Conservation (phyloP, 176 grass and related monocot species). For the Pontederia paniculata region DNA sequence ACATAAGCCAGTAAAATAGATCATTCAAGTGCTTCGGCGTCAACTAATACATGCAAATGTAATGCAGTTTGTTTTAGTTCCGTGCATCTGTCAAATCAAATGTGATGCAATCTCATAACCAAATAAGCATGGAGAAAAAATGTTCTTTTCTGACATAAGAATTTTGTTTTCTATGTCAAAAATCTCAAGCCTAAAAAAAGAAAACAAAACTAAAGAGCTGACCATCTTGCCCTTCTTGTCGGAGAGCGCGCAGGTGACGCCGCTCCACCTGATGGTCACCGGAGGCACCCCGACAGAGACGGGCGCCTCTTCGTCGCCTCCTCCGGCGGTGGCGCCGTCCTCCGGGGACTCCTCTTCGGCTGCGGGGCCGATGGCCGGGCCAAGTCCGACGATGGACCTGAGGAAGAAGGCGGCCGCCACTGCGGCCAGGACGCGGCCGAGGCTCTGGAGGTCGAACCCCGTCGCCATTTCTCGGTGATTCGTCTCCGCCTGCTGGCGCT, state of each 20-base stretch:
- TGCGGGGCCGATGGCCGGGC: slow-evolving; percentile 37
- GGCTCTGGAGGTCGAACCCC: slow-evolving; percentile 38
- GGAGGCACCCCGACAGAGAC: slow-evolving; percentile 25
- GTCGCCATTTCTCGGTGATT: background rate
- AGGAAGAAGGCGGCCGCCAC: slow-evolving; percentile 68
- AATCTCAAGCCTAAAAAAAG: no score
- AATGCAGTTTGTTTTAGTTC: background rate
- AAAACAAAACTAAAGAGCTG: background rate
- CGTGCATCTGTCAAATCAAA: no score
- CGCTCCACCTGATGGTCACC: slow-evolving; percentile 55
- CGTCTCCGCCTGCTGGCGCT: background rate
- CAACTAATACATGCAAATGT: background rate
- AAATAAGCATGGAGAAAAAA: no score
- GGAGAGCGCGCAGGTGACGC: slow-evolving; percentile 64
- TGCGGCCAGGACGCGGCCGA: slow-evolving; percentile 69
- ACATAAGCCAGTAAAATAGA: no score
- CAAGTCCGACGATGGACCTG: slow-evolving; percentile 40
- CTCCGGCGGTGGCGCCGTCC: slow-evolving; percentile 13
- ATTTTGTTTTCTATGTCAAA: no score
- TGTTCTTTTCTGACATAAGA: no score
- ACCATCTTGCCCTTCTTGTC: slow-evolving; percentile 64
- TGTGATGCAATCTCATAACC: no score
- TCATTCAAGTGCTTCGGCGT: no score
- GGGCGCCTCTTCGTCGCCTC: slow-evolving; percentile 10
- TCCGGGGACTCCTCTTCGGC: slow-evolving; percentile 25